Evolutionary conservation across 75 land plant species (phyloP).

Genomic region (Chamaecyparis obtusa): DNA sequence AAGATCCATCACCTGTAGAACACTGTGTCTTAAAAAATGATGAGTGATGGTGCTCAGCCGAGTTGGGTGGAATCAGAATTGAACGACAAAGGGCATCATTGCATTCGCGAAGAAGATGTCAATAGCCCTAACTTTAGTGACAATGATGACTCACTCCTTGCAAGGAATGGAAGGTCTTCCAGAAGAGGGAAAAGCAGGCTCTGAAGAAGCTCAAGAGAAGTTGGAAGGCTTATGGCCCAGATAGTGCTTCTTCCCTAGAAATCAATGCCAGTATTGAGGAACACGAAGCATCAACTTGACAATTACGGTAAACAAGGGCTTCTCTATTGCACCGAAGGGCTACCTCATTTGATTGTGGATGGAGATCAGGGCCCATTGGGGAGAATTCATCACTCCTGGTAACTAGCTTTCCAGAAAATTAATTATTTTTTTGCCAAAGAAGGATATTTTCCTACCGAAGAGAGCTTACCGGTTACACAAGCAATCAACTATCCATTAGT

Average conservation of each 20-base stretch:
- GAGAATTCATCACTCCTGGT: constrained; percentile 94
- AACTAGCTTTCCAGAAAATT: no score
- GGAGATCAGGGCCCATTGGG: constrained; percentile 95
- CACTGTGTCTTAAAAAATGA: no score
- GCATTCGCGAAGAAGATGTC: constrained; percentile 57
- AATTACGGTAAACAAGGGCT: constrained; percentile 76
- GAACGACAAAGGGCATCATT: not conserved
- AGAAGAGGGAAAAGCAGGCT: constrained; percentile 88
- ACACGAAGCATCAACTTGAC: constrained; percentile 78
- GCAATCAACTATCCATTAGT: no score
- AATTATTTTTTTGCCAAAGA: no score
- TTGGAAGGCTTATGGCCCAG: constrained; percentile 66
- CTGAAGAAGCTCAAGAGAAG: constrained; percentile 73
- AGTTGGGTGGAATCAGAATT: not conserved
- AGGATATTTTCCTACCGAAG: no score
- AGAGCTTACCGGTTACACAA: no score
- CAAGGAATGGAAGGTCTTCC: constrained; percentile 90
- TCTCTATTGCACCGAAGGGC: constrained; percentile 85
- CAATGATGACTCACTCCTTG: constrained; percentile 73
- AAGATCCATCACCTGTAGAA: no score
- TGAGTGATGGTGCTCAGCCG: no score
- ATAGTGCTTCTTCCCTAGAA: constrained; percentile 88
- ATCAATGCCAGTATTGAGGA: constrained; percentile 90
- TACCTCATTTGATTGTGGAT: constrained; percentile 89
- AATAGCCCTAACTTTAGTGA: constrained; percentile 76